Conservation (phyloP, 805 yeast genomes). For the Pichia phayaonensis region DNA sequence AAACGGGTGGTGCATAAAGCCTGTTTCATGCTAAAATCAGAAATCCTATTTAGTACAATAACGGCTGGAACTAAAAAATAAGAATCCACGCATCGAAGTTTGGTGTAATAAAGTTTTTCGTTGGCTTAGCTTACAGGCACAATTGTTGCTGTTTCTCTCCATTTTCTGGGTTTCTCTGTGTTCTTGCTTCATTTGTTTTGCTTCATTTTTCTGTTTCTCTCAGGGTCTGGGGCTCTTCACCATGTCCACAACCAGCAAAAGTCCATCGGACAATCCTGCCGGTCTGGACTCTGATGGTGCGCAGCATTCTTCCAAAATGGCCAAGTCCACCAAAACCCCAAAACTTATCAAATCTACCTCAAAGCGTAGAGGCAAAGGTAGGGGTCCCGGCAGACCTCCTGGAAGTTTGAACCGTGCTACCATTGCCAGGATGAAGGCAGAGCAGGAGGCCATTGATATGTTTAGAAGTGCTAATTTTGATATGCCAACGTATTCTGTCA, state of each 20-base stretch:
- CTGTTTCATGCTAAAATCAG: too few species aligned
- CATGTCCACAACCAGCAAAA: neutral
- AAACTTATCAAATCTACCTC: neutral
- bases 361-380: neutral
- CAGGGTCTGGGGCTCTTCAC: neutral
- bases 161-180: too few species aligned
- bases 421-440: slow-evolving; percentile 7
- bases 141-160: too few species aligned
- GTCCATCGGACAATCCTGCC: neutral
- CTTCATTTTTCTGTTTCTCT: neutral
- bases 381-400: slow-evolving; percentile 10
- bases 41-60: too few species aligned
- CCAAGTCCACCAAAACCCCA: neutral
- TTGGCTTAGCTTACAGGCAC: too few species aligned
- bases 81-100: neutral
- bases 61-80: neutral
- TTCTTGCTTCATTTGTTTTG: too few species aligned
- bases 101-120: too few species aligned
- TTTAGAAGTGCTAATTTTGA: slow-evolving; percentile 4
- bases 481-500: neutral
- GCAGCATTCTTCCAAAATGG: neutral
- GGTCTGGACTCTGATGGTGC: neutral
- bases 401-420: slow-evolving; percentile 9
- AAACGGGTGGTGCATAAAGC: too few species aligned
- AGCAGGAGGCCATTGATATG: slow-evolving; percentile 7